Percentiles rank a stretch among this genome's conserved stretches.
phyloP scores from a whole-genome alignment of 2,329 filamentous ascomycete species.

The Tympanopsis confertula region DNA sequence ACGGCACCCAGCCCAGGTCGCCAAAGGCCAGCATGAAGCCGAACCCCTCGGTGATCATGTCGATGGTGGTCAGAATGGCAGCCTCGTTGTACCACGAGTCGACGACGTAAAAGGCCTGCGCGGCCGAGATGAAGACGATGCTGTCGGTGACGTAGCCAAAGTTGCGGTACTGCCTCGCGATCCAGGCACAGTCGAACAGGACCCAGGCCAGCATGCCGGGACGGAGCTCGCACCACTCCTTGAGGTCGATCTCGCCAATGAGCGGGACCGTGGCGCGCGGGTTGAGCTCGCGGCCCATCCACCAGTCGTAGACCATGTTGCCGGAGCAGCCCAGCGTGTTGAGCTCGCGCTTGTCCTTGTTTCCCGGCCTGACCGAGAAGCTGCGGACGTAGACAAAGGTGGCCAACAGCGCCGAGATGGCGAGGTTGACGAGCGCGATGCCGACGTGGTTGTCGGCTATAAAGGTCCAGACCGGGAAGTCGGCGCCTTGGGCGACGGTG shows the following conservation, averaged over 20 bases:
- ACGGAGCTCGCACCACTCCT: constrained; percentile 58
- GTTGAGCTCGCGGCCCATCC: constrained; percentile 66
- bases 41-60: constrained; percentile 63
- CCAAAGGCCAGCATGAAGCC: constrained; percentile 68
- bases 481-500: constrained; percentile 49
- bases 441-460: constrained; percentile 62
- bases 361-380: constrained; percentile 43
- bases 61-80: constrained; percentile 63
- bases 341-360: constrained; percentile 48
- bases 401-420: constrained; percentile 47
- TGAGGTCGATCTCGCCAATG: constrained; percentile 59
- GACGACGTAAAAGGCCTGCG: constrained; percentile 57
- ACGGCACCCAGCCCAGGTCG: constrained; percentile 63
- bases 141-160: constrained; percentile 59
- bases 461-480: constrained; percentile 61
- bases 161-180: constrained; percentile 59
- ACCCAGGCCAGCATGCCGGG: constrained; percentile 63
- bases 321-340: constrained; percentile 55
- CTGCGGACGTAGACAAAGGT: constrained; percentile 53
- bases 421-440: constrained; percentile 52
- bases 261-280: constrained; percentile 53
- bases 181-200: constrained; percentile 55
- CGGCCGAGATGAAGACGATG: constrained; percentile 51
- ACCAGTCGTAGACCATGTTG: constrained; percentile 65
- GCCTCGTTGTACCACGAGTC: constrained; percentile 62